Base-by-base conservation (phyloP, 139 green algal genomes). In the Chlamydomonas sp. region DNA sequence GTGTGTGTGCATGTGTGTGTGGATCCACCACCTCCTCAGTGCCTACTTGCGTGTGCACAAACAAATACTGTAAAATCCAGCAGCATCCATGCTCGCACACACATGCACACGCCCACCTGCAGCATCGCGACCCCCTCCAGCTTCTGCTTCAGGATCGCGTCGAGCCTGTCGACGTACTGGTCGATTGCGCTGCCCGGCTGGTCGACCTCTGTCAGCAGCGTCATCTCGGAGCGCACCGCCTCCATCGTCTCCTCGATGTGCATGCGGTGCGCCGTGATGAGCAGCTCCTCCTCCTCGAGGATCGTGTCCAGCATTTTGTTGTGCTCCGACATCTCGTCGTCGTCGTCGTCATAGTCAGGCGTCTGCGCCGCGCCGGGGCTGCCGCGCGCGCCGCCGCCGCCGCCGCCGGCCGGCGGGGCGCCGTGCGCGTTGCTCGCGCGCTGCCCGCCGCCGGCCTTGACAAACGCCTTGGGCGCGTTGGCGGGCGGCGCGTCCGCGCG, bases 161-260 rank as follows among this genome's bases (percentile, higher is more conserved):
- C 77, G 66, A 95, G 73, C 35, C 78, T 75, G 22, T 82, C 76
- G 28, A 92, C 82, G 76, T 95, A 95, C 47, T 73, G 64, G 48
- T 95, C 89, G 50, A 95, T 90, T 2, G 76, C 76, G 62, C 78
- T 88, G 24, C 87, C 87, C 2, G 87, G 89, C 79, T 92, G 82
- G 71, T 95, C 89, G 31, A 95, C 86, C 68, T 92, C 84, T 6
- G 75, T 79, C 29, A 84, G 67, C 78, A 84, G 69, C 16, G 60
- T 77, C 75, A 90, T 84, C 64, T 86, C 80, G 13, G 69, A 58
- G 35, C 62, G 62, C 70, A 79, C 88, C 6, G 89, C 62, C n/a
- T 90, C 84, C 90, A 96, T 96, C 16, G 81, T 87, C 57, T 89
- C 82, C 73, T 97, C 92, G 34, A 97, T 94, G 30, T 62, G 65